Conservation (phyloP, 1,284 basidiomycete genomes). For the Pseudozyma tsukubaensis region DNA sequence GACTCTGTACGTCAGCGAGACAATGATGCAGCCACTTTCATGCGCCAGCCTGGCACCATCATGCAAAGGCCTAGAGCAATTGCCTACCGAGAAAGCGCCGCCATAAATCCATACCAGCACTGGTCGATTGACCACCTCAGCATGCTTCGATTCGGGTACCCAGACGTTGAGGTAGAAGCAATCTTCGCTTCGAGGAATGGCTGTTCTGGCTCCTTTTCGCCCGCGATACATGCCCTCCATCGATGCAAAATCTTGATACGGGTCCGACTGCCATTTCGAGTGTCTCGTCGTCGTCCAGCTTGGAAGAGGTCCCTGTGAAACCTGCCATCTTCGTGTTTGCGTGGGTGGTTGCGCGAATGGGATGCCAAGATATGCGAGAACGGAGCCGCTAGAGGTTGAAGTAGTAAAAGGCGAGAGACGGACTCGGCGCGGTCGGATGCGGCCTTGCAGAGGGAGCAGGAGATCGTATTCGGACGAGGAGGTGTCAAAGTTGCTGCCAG, state of each 20-base stretch:
- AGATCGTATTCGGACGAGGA: slow-evolving; percentile 30
- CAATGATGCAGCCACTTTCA: slow-evolving; percentile 69
- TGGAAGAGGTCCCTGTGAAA: slow-evolving; percentile 70
- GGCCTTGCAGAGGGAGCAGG: slow-evolving; percentile 39
- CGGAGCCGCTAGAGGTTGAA: slow-evolving; percentile 34
- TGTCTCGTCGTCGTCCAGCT: slow-evolving; percentile 15
- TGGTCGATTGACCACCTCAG: slow-evolving; percentile 68
- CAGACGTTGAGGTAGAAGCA: slow-evolving; percentile 72
- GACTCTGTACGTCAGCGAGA: slow-evolving; percentile 72
- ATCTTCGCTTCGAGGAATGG: slow-evolving; percentile 71
- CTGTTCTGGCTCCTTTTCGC: slow-evolving; percentile 23
- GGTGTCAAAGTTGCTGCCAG: not conserved
- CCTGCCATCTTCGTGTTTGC: slow-evolving; percentile 74
- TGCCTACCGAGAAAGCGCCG: slow-evolving; percentile 69
- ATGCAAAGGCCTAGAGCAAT: slow-evolving; percentile 44
- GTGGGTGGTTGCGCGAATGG: slow-evolving; percentile 77
- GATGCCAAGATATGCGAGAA: slow-evolving; percentile 76
- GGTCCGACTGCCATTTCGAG: slow-evolving; percentile 39
- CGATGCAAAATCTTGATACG: slow-evolving; percentile 39
- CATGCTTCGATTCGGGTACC: slow-evolving; percentile 16
- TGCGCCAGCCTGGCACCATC: slow-evolving; percentile 37
- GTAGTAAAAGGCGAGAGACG: slow-evolving; percentile 29
- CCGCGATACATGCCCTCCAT: slow-evolving; percentile 43
- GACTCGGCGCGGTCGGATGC: slow-evolving; percentile 41
- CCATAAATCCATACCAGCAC: slow-evolving; percentile 74